phyloP scores from a whole-genome alignment of 1,284 basidiomycete genomes.

The Microbotryomycetes sp. region DNA sequence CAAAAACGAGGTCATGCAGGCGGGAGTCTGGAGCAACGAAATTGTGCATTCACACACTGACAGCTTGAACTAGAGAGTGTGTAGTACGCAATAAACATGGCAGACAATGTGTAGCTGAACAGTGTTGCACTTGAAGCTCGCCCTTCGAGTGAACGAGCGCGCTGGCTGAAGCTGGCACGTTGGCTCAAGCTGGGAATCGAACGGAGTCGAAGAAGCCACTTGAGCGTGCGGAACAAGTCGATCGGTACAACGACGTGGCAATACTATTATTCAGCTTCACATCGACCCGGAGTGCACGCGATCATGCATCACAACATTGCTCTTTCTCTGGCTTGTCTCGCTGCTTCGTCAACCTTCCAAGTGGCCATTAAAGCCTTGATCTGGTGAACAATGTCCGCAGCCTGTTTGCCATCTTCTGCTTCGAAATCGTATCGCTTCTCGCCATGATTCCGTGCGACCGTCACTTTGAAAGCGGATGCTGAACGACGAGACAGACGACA shows the following conservation, averaged over 20 bases:
- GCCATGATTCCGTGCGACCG: slow-evolving; percentile 58
- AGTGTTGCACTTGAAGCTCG: too few relatives aligned
- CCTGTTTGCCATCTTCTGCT: slow-evolving; percentile 67
- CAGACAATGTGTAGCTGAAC: too few relatives aligned
- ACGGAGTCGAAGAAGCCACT: background rate
- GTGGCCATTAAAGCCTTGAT: slow-evolving; percentile 20
- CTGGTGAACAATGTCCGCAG: slow-evolving; percentile 43
- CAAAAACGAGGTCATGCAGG: background rate
- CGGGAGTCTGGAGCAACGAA: too few relatives aligned
- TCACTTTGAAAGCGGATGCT: slow-evolving; percentile 75
- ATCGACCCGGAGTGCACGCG: too few relatives aligned
- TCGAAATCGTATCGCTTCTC: slow-evolving; percentile 95
- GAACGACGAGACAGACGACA: slow-evolving; percentile 78
- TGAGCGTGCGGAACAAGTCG: background rate
- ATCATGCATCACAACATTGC: too few relatives aligned
- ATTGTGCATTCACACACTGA: too few relatives aligned
- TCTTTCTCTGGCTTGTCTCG: background rate
- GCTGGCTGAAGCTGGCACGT: too few relatives aligned
- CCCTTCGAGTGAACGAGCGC: too few relatives aligned
- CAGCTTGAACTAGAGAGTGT: too few relatives aligned
- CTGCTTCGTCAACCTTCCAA: slow-evolving; percentile 12
- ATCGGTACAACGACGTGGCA: background rate
- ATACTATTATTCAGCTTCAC: background rate
- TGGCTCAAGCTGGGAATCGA: background rate
- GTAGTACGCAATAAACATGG: background rate